These are phyloP conservation scores for Pythium rishiriense DNA, from an alignment of 352 stramenopile genomes.

Conservation along the genomic window DNA sequence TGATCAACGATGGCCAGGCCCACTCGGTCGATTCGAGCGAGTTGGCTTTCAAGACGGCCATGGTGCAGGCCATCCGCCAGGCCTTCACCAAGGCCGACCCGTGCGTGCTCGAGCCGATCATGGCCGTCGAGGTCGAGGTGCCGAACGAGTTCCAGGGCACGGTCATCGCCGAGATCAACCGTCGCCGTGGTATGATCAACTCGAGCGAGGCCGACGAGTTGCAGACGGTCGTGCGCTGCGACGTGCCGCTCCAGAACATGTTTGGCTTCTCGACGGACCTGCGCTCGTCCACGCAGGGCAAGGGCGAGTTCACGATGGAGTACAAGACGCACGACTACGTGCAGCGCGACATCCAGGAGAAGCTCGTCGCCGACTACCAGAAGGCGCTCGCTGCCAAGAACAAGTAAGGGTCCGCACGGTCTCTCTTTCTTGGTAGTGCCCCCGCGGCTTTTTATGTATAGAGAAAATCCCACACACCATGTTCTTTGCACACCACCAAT, in stretches of 20 bases:
- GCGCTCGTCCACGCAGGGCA: constrained; percentile 94
- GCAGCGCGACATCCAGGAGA: constrained; percentile 92
- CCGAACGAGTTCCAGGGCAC: constrained; percentile 96
- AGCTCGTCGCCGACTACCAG: constrained; percentile 94
- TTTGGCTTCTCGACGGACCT: constrained; percentile 99
- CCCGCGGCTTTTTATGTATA: constrained; percentile 6
- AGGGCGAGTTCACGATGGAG: constrained; percentile 99
- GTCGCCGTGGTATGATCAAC: constrained; percentile 95
- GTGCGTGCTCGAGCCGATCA: constrained; percentile 96
- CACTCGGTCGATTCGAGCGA: constrained; percentile 99
- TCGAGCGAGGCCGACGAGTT: constrained; percentile 96
- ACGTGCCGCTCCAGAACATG: constrained; percentile 98
- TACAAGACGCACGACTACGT: constrained; percentile 97
- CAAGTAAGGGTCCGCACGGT: constrained; percentile 41
- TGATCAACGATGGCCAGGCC: constrained; percentile 90
- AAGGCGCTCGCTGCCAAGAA: constrained; percentile 83
- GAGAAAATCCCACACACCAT: constrained; percentile 8
- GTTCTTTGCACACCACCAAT: no score
- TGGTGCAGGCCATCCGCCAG: constrained; percentile 94
- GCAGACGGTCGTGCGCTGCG: constrained; percentile 89
- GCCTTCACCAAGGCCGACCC: constrained; percentile 92
- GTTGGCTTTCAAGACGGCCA: constrained; percentile 97
- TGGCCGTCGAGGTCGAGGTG: constrained; percentile 94
- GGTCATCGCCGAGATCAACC: constrained; percentile 93
- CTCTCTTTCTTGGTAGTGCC: background rate